Conservation (phyloP, 2,329 filamentous ascomycete species). For the Aphanocladium album region DNA sequence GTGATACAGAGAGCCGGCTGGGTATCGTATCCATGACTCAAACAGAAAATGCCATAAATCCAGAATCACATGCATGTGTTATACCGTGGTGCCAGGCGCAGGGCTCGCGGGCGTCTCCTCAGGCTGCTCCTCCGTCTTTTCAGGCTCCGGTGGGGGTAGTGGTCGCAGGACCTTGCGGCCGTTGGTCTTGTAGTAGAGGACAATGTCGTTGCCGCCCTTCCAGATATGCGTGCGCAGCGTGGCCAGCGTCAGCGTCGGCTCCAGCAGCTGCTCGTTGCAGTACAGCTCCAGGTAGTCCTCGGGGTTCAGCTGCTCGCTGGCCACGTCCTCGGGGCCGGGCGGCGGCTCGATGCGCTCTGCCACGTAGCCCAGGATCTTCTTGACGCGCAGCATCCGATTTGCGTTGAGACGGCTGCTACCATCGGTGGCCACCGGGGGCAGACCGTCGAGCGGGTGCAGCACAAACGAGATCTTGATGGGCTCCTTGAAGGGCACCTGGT, state of each 20-base stretch:
- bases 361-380: conserved; percentile 89
- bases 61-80: not conserved
- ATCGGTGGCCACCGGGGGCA: conserved; percentile 72
- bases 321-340: conserved; percentile 53
- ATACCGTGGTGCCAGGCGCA: not conserved
- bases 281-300: conserved; percentile 95
- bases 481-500: conserved; percentile 80
- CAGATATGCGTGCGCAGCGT: conserved; percentile 89
- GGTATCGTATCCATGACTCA: conserved; percentile 11
- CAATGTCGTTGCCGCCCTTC: conserved; percentile 90
- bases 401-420: conserved; percentile 90
- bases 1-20: conserved; percentile 3
- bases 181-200: conserved; percentile 87
- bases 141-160: conserved; percentile 21
- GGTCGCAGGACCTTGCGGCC: conserved; percentile 63
- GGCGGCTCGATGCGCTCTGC: conserved; percentile 82
- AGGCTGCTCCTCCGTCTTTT: not conserved
- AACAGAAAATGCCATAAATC: not conserved
- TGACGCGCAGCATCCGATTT: conserved; percentile 91
- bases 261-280: conserved; percentile 76
- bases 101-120: not conserved
- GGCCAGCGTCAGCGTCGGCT: conserved; percentile 84
- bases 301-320: conserved; percentile 61
- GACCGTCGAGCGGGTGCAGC: conserved; percentile 68
- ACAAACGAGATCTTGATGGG: conserved; percentile 94